Base-by-base conservation (phyloP, 2,329 filamentous ascomycete genomes). In the Orbilia quercus region DNA sequence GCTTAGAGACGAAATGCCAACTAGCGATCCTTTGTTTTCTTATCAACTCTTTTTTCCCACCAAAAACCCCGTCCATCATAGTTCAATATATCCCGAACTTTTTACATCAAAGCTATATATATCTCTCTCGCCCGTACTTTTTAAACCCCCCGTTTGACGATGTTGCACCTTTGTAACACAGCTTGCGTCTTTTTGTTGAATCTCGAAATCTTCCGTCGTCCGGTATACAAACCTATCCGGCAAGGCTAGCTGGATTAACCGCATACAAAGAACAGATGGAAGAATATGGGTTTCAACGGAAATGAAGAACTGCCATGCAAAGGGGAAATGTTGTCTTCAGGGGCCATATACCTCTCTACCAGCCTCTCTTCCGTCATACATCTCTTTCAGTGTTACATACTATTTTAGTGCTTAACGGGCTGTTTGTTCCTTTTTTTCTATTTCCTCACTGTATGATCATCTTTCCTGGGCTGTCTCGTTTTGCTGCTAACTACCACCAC, bases 31-130 rank as follows among this genome's bases (percentile, higher is more conserved):
- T 54, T 65, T 60, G 65, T 60, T 54, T 73, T 65, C 50, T 34
- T 55, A 38, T 55, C 57, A 73, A 73, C 55, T 50, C 51, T 65
- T 57, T 38, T 57, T 40, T 58, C 47, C 55, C 28, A 31, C 28
- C 28, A 31, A 58, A 63, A n/a, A n/a, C n/a, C 57, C 40, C 64
- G 31, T 50, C 42, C 62, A 57, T 36, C 42, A 60, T 73, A 73
- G 60, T 50, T 73, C 69, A 73, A 73, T 73, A 73, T 73, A 73
- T 73, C 69, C 67, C 69, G 51, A 59, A 73, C 59, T 66, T 58
- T 66, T 51, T 44, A 47, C 25, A 11, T 36, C 53, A 53, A 50
- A 66, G 22, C 34, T 50, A 28, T 62, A 66, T 62, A 66, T 59
- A 55, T 50, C 42, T 73, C 48, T 50, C 67, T 45, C 67, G 38